Base-by-base conservation (phyloP, 2,329 filamentous ascomycete genomes). In the Nannizziopsis barbatae region DNA sequence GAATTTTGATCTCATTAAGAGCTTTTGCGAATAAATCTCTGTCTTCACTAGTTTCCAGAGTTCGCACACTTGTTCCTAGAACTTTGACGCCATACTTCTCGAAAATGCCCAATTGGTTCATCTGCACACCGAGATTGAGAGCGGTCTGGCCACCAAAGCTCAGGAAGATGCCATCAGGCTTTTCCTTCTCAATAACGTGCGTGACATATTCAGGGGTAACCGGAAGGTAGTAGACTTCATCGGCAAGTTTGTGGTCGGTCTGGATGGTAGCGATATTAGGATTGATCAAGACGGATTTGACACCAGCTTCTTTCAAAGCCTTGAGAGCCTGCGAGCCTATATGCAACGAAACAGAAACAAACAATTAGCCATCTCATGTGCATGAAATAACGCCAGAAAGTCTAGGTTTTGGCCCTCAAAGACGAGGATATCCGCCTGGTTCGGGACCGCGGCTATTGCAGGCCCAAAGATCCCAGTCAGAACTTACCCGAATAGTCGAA, bases 181-280 rank as follows among this genome's bases (percentile, higher is more conserved):
- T 80, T 72, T 96, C 92, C 62, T 85, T 83, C 74, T 96, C 88
- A 65, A 98, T 96, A 53, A 98, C 90, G 69, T 96, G 90, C 62
- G 84, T 84, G 64, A 95, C 89, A 71, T 96, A 98, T 76, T 96
- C 90, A 55, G 90, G 85, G 14, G 92, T 98, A 60, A 98, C 89
- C 49, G 92, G 92, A 33, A 96, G 83, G 71, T 95, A 96, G 76
- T 96, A 96, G 62, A 96, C 85, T 72, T 96, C 89, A 65, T 96
- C 90, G 62, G 88, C 88, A 64, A 96, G 84, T 62, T 84, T 83
- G 75, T 96, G 90, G 67, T 93, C 88, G 59, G 90, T 96, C 72
- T 96, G 90, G 63, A 96, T 96, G 50, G 92, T 96, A 52, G 90
- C 90, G 66, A 96, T 96, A 68, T 96, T 96, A 61, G 90, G 90